phyloP scores from a whole-genome alignment of 2,329 filamentous ascomycete species.

The Aspergillus glaucus region DNA sequence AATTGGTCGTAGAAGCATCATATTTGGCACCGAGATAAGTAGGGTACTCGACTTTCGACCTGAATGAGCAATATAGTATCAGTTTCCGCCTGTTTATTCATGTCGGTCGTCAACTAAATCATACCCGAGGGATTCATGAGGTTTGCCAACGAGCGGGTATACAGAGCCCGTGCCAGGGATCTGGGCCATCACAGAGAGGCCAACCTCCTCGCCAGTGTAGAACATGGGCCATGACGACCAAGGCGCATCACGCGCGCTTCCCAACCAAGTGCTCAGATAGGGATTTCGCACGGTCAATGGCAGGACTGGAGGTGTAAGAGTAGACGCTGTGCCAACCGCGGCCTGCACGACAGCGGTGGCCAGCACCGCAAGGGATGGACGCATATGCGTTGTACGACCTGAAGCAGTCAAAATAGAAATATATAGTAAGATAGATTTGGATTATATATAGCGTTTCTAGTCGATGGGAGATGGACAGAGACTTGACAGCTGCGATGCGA shows the following conservation, averaged over 20 bases:
- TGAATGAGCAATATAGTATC: conserved; percentile 15
- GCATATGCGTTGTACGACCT: conserved; percentile 21
- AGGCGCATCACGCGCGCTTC: conserved; percentile 65
- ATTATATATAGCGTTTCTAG: not conserved
- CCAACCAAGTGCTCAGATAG: conserved; percentile 70
- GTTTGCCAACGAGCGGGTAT: conserved; percentile 59
- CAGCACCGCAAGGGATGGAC: conserved; percentile 25
- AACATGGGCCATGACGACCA: conserved; percentile 87
- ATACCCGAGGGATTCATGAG: conserved; percentile 50
- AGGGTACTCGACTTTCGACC: conserved; percentile 55
- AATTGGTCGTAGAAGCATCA: conserved; percentile 64
- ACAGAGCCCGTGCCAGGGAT: conserved; percentile 54
- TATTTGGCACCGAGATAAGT: conserved; percentile 57
- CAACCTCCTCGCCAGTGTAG: conserved; percentile 65
- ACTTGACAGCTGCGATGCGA: too few species aligned
- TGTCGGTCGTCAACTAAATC: not conserved
- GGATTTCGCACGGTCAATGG: conserved; percentile 71
- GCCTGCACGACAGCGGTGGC: conserved; percentile 34
- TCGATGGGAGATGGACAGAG: too few species aligned
- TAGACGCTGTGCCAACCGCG: conserved; percentile 43
- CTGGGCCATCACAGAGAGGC: conserved; percentile 58
- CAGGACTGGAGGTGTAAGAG: conserved; percentile 57
- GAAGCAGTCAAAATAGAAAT: not conserved
- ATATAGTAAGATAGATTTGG: not conserved
- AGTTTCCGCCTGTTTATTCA: not conserved